A percentile compares a stretch with the other conserved stretches of the same genome.
These are phyloP conservation scores for Cutaneotrichosporon sp. DNA, from an alignment of 1,284 basidiomycete species.

Conservation along the genomic window DNA sequence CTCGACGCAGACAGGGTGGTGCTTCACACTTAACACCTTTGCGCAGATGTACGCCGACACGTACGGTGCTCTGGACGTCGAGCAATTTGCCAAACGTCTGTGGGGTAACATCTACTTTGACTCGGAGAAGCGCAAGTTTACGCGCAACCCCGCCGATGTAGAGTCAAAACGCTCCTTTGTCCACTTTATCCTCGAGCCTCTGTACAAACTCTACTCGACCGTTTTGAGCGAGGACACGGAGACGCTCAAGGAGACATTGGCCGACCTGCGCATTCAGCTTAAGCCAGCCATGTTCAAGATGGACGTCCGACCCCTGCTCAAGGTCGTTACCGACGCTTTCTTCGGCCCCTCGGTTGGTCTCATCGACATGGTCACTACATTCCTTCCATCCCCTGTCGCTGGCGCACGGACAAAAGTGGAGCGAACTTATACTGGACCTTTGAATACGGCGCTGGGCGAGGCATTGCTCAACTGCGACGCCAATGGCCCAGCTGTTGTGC, in stretches of 20 bases:
- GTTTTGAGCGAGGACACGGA: conserved; percentile 90
- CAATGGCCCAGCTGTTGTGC: conserved; percentile 83
- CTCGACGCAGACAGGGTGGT: conserved; percentile 95
- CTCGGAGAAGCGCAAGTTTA: conserved; percentile 74
- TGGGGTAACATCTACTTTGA: conserved; percentile 99
- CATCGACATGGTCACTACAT: conserved; percentile 84
- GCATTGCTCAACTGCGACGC: conserved; percentile 79
- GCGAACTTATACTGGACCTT: conserved; percentile 76
- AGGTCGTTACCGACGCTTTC: conserved; percentile 91
- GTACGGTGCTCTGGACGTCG: conserved; percentile 54
- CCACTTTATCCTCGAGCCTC: conserved; percentile 90
- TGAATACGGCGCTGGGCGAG: conserved; percentile 68
- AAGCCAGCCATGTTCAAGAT: conserved; percentile 96
- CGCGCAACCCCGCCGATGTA: conserved; percentile 72
- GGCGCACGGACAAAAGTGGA: conserved; percentile 71
- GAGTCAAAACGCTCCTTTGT: conserved; percentile 85
- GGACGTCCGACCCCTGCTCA: conserved; percentile 90
- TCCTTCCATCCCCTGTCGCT: conserved; percentile 77
- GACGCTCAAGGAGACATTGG: conserved; percentile 73
- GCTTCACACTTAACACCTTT: conserved; percentile 90
- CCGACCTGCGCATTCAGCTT: conserved; percentile 72
- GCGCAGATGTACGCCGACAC: conserved; percentile 95
- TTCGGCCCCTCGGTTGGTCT: conserved; percentile 85
- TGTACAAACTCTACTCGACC: conserved; percentile 94
- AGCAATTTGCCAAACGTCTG: conserved; percentile 69